These are phyloP conservation scores for Litchi chinensis DNA, from an alignment of 345 rosid species.

Conservation along the genomic window DNA sequence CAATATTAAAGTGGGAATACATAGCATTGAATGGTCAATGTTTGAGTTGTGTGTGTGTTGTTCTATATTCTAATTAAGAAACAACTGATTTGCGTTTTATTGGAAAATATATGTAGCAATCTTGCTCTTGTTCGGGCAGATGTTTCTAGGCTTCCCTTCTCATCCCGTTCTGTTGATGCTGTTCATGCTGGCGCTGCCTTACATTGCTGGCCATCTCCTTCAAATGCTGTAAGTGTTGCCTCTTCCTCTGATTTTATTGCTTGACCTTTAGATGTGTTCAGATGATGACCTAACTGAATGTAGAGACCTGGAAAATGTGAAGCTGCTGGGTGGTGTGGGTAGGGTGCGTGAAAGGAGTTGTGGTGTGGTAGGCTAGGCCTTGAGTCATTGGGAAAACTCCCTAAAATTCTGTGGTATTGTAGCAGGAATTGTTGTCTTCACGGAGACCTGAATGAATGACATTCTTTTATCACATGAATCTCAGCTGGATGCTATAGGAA, in stretches of 20 bases:
- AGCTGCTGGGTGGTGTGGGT: not conserved
- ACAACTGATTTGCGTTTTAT: conserved; percentile 22
- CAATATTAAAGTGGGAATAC: not conserved
- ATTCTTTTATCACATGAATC: not conserved
- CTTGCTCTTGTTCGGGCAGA: conserved; percentile 95
- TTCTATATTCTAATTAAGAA: conserved; percentile 9
- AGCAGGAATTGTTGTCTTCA: not conserved
- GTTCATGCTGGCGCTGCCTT: conserved; percentile 96
- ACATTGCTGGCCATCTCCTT: conserved; percentile 96
- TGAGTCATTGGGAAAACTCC: not conserved
- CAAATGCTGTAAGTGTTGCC: conserved; percentile 73
- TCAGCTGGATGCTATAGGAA: not conserved
- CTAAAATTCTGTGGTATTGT: not conserved
- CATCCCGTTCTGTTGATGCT: conserved; percentile 82
- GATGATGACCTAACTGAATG: not conserved
- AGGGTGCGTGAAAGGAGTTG: not conserved
- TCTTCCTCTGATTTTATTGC: conserved; percentile 10
- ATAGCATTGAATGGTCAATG: not conserved
- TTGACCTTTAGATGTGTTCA: conserved; percentile 2
- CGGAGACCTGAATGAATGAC: not conserved
- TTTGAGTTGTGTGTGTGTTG: not conserved
- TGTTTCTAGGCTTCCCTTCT: conserved; percentile 83
- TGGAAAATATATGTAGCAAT: conserved; percentile 47
- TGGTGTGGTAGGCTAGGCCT: not conserved
- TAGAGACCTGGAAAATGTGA: not conserved